A percentile compares a stretch with the other conserved stretches of the same genome.
Conservation (phyloP, 768 basidiomycete genomes). For the Exidia glandulosa region DNA sequence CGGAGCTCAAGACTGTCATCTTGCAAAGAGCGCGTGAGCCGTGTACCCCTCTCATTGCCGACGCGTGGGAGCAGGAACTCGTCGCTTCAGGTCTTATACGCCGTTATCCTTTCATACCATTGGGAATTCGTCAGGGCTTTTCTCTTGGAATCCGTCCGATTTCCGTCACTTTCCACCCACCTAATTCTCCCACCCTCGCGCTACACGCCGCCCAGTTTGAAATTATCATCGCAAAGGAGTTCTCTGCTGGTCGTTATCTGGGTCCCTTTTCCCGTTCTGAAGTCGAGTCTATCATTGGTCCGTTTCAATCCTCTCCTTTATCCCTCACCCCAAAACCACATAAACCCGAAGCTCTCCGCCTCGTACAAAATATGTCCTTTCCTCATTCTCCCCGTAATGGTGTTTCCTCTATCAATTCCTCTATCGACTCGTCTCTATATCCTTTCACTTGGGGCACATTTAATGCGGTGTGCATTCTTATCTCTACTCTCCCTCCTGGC, state of each 20-base stretch:
- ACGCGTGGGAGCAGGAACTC: conserved; percentile 21
- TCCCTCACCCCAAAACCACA: conserved; percentile 26
- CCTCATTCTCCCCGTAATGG: conserved; percentile 7
- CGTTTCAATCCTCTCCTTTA: conserved; percentile 30
- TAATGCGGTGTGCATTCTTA: conserved; percentile 15
- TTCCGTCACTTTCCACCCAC: conserved; percentile 16
- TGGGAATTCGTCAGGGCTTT: conserved; percentile 22
- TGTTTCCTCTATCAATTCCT: conserved; percentile 17
- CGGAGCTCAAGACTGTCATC: conserved; percentile 31
- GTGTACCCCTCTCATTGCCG: conserved; percentile 20
- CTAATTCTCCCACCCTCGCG: conserved; percentile 19
- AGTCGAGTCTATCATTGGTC: conserved; percentile 22
- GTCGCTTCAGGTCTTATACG: conserved; percentile 6
- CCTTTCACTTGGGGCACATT: conserved; percentile 39
- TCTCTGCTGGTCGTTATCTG: conserved; percentile 13
- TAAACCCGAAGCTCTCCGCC: conserved; percentile 20
- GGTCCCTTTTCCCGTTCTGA: conserved; percentile 19
- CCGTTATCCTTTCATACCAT: conserved; percentile 18
- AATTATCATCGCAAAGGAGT: conserved; percentile 9
- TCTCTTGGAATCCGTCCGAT: conserved; percentile 22
- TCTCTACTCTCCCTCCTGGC: conserved; percentile 24
- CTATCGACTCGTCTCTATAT: conserved; percentile 22
- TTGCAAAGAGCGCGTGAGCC: conserved; percentile 19
- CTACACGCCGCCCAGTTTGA: conserved; percentile 7
- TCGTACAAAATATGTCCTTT: conserved; percentile 29